These are phyloP conservation scores for Mortierella sp. DNA, from an alignment of 371 early-diverging fungal species.

Conservation along the genomic window DNA sequence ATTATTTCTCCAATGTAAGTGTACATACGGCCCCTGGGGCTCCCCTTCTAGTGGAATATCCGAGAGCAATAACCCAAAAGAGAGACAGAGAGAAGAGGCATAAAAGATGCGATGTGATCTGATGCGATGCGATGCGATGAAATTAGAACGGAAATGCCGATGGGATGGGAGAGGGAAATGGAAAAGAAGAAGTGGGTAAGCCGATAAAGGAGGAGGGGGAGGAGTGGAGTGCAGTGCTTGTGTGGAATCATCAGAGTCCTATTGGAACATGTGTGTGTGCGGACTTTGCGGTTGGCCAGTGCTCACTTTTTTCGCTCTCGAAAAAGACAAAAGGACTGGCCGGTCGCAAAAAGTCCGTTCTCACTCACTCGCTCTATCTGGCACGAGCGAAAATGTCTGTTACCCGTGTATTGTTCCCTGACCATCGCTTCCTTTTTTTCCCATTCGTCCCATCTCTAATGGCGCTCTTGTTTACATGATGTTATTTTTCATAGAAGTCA, in stretches of 20 bases:
- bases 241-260: background rate
- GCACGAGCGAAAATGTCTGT: background rate
- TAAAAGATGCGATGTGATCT: conserved; percentile 5
- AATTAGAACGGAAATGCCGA: background rate
- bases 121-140: conserved; percentile 1
- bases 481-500: background rate
- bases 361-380: background rate
- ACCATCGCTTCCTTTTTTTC: background rate
- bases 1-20: conserved; percentile 24
- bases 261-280: conserved; percentile 1
- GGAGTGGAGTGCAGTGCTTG: background rate
- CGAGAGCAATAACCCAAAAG: background rate
- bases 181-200: background rate
- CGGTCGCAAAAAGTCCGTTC: background rate
- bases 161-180: background rate
- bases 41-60: background rate
- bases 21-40: background rate
- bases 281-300: conserved; percentile 14
- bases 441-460: background rate
- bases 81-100: background rate
- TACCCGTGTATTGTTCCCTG: background rate
- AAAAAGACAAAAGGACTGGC: background rate
- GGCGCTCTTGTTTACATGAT: background rate
- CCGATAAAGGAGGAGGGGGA: background rate
- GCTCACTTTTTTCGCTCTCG: conserved; percentile 11